Percentiles rank a stretch among this genome's conserved stretches.
Conservation (phyloP, 805 yeast species). For the Pichia heedii region DNA sequence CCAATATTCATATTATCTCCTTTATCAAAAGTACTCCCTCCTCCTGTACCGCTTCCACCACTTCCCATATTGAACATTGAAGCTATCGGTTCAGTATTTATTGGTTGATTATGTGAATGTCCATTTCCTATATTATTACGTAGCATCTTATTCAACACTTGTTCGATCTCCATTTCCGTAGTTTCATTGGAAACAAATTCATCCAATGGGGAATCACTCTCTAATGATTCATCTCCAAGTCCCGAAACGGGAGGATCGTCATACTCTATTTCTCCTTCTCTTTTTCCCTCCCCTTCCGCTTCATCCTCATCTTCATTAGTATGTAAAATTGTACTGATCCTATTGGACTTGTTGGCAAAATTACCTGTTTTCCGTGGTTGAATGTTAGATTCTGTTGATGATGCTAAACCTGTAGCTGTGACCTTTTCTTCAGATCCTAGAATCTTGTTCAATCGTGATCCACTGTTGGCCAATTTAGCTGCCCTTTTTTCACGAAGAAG, state of each 20-base stretch:
- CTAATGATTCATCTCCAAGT: slow-evolving; percentile 13
- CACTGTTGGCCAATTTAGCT: slow-evolving; percentile 50
- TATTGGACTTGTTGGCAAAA: background rate
- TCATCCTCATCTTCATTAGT: background rate
- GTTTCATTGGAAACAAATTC: slow-evolving; percentile 7
- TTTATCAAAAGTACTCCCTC: background rate
- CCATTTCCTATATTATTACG: background rate
- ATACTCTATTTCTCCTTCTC: background rate
- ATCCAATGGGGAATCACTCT: slow-evolving; percentile 4
- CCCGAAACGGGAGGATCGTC: slow-evolving; percentile 12
- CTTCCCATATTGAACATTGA: slow-evolving; percentile 12
- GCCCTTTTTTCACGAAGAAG: slow-evolving; percentile 56
- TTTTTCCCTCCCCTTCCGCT: no score
- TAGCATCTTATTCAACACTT: slow-evolving; percentile 4
- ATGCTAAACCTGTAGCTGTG: background rate
- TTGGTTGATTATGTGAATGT: slow-evolving; percentile 4
- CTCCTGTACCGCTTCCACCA: background rate
- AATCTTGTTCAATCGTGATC: slow-evolving; percentile 44
- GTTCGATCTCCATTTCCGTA: background rate
- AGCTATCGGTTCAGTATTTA: slow-evolving; percentile 6
- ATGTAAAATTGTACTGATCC: background rate
- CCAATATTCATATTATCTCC: no score
- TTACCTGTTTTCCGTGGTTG: no score
- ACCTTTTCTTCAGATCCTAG: slow-evolving; percentile 23
- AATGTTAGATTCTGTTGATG: no score